phyloP scores from a whole-genome alignment of 169 alveolate species.

The Cryptosporidium muris region DNA sequence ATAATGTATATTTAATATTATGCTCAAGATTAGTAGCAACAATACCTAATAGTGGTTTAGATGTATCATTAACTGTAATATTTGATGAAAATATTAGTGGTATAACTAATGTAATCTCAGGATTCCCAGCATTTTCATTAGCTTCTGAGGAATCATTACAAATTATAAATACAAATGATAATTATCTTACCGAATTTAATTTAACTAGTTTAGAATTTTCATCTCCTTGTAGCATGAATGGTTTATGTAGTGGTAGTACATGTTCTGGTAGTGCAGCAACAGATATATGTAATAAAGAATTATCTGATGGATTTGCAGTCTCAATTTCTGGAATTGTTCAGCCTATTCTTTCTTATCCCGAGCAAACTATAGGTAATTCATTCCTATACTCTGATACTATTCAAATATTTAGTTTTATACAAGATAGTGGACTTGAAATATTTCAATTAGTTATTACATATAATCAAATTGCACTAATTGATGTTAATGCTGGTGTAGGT shows the following conservation, averaged over 20 bases:
- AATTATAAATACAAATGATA: not conserved
- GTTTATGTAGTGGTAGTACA: not conserved
- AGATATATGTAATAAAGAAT: not conserved
- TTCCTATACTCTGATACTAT: constrained; percentile 4
- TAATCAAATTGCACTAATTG: constrained; percentile 14
- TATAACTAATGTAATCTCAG: constrained; percentile 5
- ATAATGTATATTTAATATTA: constrained; percentile 3
- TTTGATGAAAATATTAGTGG: constrained; percentile 17
- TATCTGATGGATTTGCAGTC: constrained; percentile 42
- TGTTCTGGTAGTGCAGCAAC: not conserved
- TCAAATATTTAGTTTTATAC: constrained; percentile 45
- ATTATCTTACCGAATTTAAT: too few species aligned
- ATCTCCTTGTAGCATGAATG: constrained; percentile 39
- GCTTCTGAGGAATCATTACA: constrained; percentile 3
- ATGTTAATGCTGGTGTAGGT: not conserved
- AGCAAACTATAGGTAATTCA: constrained; percentile 32
- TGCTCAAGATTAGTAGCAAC: constrained; percentile 32
- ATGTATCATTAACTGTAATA: not conserved
- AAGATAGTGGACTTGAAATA: constrained; percentile 29
- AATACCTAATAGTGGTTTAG: constrained; percentile 18
- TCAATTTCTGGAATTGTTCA: constrained; percentile 48
- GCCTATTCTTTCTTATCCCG: constrained; percentile 8
- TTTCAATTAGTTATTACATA: constrained; percentile 24
- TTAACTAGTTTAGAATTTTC: constrained; percentile 13
- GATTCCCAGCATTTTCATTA: constrained; percentile 35